Evolutionary conservation across 2,329 filamentous ascomycete genomes (phyloP).

Genomic region (Aspergillus tubingensis): DNA sequence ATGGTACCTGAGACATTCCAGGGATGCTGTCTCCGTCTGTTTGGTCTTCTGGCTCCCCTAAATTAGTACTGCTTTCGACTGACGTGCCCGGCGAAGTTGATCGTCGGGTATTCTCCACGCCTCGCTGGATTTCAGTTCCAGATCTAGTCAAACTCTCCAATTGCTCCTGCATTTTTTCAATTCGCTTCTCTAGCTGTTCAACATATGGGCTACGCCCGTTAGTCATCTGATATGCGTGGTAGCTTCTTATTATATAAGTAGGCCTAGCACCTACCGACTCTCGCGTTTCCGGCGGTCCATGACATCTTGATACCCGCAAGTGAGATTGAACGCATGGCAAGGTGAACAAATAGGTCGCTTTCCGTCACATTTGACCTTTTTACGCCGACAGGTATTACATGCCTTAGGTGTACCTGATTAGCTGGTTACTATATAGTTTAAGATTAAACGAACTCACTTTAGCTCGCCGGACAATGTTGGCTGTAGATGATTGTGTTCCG

Average conservation of each 20-base stretch:
- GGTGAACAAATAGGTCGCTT: constrained; percentile 13
- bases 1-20: background rate
- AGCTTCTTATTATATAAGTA: background rate
- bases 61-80: background rate
- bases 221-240: background rate
- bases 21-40: background rate
- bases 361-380: constrained; percentile 17
- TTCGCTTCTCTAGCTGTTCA: constrained; percentile 13
- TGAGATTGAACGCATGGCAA: constrained; percentile 11
- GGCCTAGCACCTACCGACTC: constrained; percentile 1
- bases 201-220: constrained; percentile 8
- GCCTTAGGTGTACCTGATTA: constrained; percentile 3
- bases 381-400: constrained; percentile 15
- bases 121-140: background rate
- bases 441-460: background rate
- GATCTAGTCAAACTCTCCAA: constrained; percentile 5
- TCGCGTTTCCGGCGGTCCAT: background rate
- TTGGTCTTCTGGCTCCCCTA: background rate
- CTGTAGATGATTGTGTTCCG: background rate
- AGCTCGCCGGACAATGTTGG: background rate
- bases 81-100: background rate
- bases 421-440: background rate
- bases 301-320: constrained; percentile 11
- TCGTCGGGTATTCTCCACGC: background rate
- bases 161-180: constrained; percentile 13